A percentile compares a stretch with the other conserved stretches of the same genome.
phyloP scores from a whole-genome alignment of 257 asterid genomes.

The Fraxinus cuspidata region DNA sequence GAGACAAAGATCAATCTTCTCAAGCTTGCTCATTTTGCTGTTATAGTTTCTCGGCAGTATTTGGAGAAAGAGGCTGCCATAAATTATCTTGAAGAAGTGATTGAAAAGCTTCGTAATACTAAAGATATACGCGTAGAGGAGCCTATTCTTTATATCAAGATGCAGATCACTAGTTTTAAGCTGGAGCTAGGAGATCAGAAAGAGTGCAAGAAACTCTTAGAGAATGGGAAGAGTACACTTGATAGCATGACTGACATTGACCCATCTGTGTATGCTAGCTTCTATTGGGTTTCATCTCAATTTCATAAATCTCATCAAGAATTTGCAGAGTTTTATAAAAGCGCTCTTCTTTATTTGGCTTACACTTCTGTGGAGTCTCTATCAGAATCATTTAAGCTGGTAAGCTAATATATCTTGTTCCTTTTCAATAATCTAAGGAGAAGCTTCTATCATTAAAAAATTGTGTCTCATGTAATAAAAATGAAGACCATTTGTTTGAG shows the following conservation, averaged over 20 bases:
- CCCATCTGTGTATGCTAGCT: conserved; percentile 93
- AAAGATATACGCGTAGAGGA: conserved; percentile 84
- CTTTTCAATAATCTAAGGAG: conserved; percentile 13
- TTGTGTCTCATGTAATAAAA: background rate
- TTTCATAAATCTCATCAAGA: conserved; percentile 79
- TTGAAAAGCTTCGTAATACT: conserved; percentile 78
- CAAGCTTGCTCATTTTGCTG: conserved; percentile 97
- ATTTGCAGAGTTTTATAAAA: conserved; percentile 91
- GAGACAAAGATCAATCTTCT: conserved; percentile 97
- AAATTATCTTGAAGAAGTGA: conserved; percentile 81
- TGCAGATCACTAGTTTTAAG: conserved; percentile 80
- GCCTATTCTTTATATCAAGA: conserved; percentile 78
- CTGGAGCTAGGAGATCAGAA: conserved; percentile 89
- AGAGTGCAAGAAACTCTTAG: conserved; percentile 82
- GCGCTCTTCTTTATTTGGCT: conserved; percentile 91
- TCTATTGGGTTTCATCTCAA: conserved; percentile 93
- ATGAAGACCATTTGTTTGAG: background rate
- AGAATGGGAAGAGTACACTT: conserved; percentile 85
- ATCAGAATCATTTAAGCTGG: conserved; percentile 90
- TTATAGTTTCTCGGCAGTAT: conserved; percentile 80
- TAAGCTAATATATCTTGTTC: conserved; percentile 32
- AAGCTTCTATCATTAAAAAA: conserved; percentile 7
- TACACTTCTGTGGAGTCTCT: conserved; percentile 87
- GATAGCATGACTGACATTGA: conserved; percentile 99
- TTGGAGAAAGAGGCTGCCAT: conserved; percentile 83